Conservation (phyloP, 2,329 filamentous ascomycete species). For the Alternaria panax region DNA sequence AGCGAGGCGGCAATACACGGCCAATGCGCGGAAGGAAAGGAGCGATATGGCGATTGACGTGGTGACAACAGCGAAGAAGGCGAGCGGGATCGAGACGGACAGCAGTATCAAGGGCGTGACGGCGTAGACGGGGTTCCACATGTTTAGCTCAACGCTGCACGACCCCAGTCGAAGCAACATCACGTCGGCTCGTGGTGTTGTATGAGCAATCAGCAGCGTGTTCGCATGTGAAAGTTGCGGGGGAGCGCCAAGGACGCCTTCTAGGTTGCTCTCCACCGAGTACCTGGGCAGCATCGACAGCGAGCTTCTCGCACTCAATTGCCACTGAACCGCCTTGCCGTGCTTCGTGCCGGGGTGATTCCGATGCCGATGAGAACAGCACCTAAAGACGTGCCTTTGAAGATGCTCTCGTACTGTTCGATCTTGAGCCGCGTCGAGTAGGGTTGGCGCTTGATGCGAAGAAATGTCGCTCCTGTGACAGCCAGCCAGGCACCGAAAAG, state of each 20-base stretch:
- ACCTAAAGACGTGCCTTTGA: slow-evolving; percentile 46
- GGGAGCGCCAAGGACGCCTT: slow-evolving; percentile 18
- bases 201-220: slow-evolving; percentile 1
- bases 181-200: neutral
- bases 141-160: slow-evolving; percentile 24
- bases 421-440: slow-evolving; percentile 44
- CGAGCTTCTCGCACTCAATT: slow-evolving; percentile 6
- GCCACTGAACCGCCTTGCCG: slow-evolving; percentile 25
- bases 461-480: slow-evolving; percentile 44
- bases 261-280: neutral
- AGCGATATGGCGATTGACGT: slow-evolving; percentile 50
- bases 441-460: slow-evolving; percentile 45
- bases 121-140: slow-evolving; percentile 43
- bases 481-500: slow-evolving; percentile 38
- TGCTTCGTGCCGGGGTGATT: slow-evolving; percentile 30
- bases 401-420: slow-evolving; percentile 50
- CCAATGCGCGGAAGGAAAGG: slow-evolving; percentile 49
- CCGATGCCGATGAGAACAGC: slow-evolving; percentile 36
- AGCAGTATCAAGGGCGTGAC: slow-evolving; percentile 48
- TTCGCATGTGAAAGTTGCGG: slow-evolving; percentile 31
- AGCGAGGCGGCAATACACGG: slow-evolving; percentile 54
- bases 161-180: slow-evolving; percentile 27
- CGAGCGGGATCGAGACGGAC: slow-evolving; percentile 50
- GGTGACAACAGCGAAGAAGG: slow-evolving; percentile 49
- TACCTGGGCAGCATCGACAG: neutral